Percentiles rank a stretch among this genome's conserved stretches.
These are phyloP conservation scores for Magnusiomyces suaveolens DNA, from an alignment of 1,139 yeast species.

Conservation along the genomic window DNA sequence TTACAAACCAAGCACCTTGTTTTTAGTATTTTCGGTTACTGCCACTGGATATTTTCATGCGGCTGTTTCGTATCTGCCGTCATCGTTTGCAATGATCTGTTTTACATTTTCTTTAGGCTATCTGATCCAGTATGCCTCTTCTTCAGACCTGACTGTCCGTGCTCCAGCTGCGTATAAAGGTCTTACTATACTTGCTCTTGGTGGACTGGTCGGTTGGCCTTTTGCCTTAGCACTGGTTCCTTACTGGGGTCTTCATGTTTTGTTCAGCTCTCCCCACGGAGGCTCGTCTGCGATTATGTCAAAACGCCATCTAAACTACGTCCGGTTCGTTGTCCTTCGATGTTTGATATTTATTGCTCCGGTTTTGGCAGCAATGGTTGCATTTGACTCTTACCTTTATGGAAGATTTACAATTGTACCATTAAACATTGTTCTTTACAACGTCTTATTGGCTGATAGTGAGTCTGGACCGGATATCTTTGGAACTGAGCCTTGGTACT, in stretches of 20 bases:
- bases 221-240: conserved; percentile 56
- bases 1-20: conserved; percentile 15
- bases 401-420: conserved; percentile 61
- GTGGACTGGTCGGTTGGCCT: conserved; percentile 89
- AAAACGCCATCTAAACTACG: conserved; percentile 1
- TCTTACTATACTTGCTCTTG: conserved; percentile 47
- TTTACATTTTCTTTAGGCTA: conserved; percentile 46
- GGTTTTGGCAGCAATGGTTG: conserved; percentile 29
- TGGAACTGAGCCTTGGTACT: conserved; percentile 77
- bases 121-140: conserved; percentile 29
- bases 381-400: conserved; percentile 59
- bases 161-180: conserved; percentile 33
- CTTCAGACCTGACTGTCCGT: conserved; percentile 20
- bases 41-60: conserved; percentile 79
- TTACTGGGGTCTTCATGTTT: conserved; percentile 12
- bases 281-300: background rate
- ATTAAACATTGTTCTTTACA: conserved; percentile 70
- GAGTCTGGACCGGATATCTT: conserved; percentile 77
- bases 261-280: background rate
- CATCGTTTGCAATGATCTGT: conserved; percentile 73
- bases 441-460: conserved; percentile 64
- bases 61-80: conserved; percentile 73
- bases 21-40: conserved; percentile 36
- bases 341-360: conserved; percentile 12
- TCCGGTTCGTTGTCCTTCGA: conserved; percentile 5